A percentile compares a stretch with the other conserved stretches of the same genome.
Conservation (phyloP, 140 eudicot species). For the Ambrosia hybrid region DNA sequence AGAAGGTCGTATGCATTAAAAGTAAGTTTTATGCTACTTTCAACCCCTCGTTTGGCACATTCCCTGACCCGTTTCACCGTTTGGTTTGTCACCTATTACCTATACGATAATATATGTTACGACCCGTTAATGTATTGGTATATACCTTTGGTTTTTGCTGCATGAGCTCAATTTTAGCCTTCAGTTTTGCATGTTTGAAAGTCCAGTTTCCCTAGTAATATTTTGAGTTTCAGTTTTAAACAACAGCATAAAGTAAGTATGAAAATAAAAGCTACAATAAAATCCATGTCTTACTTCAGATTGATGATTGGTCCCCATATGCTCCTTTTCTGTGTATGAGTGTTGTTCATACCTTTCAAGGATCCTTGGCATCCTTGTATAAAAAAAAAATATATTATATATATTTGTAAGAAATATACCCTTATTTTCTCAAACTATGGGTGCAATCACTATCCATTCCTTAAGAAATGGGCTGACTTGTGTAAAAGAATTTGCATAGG, state of each 20-base stretch:
- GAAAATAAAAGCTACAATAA: not conserved
- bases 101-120: no score
- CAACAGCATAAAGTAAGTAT: not conserved
- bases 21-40: no score
- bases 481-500: no score
- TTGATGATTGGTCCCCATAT: conserved; percentile 35
- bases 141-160: conserved; percentile 55
- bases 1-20: no score
- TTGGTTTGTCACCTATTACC: no score
- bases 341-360: conserved; percentile 73
- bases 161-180: conserved; percentile 59
- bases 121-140: no score
- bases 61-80: no score
- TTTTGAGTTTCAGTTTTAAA: not conserved
- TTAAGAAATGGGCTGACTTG: no score
- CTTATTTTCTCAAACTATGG: not conserved
- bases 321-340: conserved; percentile 52
- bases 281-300: conserved; percentile 34
- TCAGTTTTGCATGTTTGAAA: conserved; percentile 52
- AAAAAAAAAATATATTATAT: not conserved
- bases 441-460: no score
- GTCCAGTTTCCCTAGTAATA: conserved; percentile 52
- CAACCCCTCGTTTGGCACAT: no score
- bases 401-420: not conserved
- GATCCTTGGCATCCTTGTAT: conserved; percentile 67